Base-by-base conservation (phyloP, 345 rosid genomes). In the Microcos paniculata region DNA sequence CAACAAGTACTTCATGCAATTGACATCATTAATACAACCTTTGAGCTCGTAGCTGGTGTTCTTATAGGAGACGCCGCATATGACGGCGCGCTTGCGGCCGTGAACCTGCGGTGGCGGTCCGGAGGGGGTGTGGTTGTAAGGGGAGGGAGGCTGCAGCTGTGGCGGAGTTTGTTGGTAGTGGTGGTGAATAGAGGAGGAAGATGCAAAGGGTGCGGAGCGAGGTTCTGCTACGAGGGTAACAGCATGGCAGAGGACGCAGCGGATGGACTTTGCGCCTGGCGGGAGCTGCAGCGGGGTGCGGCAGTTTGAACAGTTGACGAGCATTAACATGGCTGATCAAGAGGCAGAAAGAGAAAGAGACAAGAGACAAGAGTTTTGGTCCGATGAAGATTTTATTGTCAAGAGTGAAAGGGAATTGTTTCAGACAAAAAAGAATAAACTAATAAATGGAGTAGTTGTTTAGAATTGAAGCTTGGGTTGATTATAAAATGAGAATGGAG, bases 21-120 rank as follows among this genome's bases (percentile, higher is more conserved):
- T 91, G 48, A 94, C 96, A 67, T 94, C 97, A 74, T 92, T 92
- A 51, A 92, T 55, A 79, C 98, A 92, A 13, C 98, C 98, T 76
- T 90, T 91, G 28, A 94, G 88, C 81, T 94, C 94, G 62, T 84
- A 46, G 13, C 30, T 26, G 5, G 95, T 77, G 52, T 84, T 46
- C 88, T 69, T 87, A 67, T 92, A 94, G 23, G 95, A 80, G 1
- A 94, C 80, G 43, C 93, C 98, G 11, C 93, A 85, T 18, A 94
- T 88, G 73, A 94, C 87, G 12, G 98, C 98, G 13, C 94, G 88
- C 88, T 90, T 94, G 62, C 77, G 51, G 43, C 98, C 94, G n/a
- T 85, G 87, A 19, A 80, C 79, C 0, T 85, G 48, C 0, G 94
- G 90, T 0, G 85, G 89, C 2, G 82, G 88, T 0, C 88, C 92